Conservation (phyloP, 2,329 filamentous ascomycete genomes). For the Aspergillus fijiensis region DNA sequence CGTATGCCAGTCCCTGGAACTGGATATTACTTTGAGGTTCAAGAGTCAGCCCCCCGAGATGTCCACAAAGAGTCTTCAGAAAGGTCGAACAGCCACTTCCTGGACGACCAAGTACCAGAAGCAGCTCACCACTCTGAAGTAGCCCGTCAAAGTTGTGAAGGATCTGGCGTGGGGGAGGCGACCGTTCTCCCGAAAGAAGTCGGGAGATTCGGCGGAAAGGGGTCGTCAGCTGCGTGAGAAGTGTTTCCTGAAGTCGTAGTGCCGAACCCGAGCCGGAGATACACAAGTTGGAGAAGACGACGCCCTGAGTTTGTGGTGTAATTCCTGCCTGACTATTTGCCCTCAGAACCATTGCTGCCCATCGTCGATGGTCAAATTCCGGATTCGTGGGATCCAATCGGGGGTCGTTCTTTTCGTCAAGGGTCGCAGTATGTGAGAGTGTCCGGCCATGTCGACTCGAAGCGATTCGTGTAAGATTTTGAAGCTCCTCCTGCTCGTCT, state of each 20-base stretch:
- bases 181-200: constrained; percentile 28
- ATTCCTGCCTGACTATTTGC: constrained; percentile 24
- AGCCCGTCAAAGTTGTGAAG: constrained; percentile 52
- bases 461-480: constrained; percentile 21
- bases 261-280: constrained; percentile 27
- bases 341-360: constrained; percentile 24
- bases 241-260: constrained; percentile 26
- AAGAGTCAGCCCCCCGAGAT: constrained; percentile 37
- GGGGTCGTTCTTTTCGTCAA: constrained; percentile 18
- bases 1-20: constrained; percentile 59
- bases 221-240: constrained; percentile 22
- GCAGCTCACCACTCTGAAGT: constrained; percentile 49
- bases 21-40: constrained; percentile 54
- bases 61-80: constrained; percentile 77
- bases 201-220: constrained; percentile 34
- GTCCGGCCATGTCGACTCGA: constrained; percentile 24
- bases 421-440: constrained; percentile 16
- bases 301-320: constrained; percentile 21
- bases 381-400: constrained; percentile 25
- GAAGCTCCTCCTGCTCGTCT: not conserved
- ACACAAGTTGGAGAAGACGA: constrained; percentile 27
- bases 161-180: constrained; percentile 50
- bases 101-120: constrained; percentile 40
- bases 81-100: constrained; percentile 68
- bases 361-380: constrained; percentile 27